Percentiles rank a stretch among this genome's conserved stretches.
Evolutionary conservation across 2,329 filamentous ascomycete genomes (phyloP).

Genomic region (Fusarium liriodendri): DNA sequence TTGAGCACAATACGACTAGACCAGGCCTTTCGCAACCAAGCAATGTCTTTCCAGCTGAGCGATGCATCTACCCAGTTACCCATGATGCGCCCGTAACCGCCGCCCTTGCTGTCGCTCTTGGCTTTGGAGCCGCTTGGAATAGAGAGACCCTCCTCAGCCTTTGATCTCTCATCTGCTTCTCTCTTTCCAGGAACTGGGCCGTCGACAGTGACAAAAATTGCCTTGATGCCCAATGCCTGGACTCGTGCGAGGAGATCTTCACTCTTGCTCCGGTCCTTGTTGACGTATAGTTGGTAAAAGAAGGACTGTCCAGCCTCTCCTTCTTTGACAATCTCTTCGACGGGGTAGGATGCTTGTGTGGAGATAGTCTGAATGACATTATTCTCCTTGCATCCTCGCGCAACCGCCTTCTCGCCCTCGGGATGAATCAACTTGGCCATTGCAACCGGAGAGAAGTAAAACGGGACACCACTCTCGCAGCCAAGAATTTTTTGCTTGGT

Average conservation of each 20-base stretch:
- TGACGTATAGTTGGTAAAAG: constrained; percentile 26
- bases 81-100: constrained; percentile 64
- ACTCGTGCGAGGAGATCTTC: constrained; percentile 4
- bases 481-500: constrained; percentile 33
- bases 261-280: constrained; percentile 21
- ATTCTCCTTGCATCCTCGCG: background rate
- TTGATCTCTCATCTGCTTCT: constrained; percentile 20
- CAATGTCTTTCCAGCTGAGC: constrained; percentile 73
- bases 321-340: constrained; percentile 15
- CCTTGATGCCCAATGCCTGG: constrained; percentile 1
- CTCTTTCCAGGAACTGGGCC: constrained; percentile 19
- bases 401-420: constrained; percentile 17
- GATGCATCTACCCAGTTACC: constrained; percentile 68
- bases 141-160: background rate
- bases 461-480: constrained; percentile 29
- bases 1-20: constrained; percentile 73
- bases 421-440: constrained; percentile 60
- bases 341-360: constrained; percentile 13
- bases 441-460: constrained; percentile 55
- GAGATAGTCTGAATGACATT: constrained; percentile 19
- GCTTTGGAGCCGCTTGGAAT: constrained; percentile 2
- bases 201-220: constrained; percentile 22
- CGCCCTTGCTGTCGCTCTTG: constrained; percentile 65
- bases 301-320: background rate
- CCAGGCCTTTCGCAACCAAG: constrained; percentile 65